Evolutionary conservation across 1,284 basidiomycete species (phyloP).

Genomic region (Leccinum angustisporum): DNA sequence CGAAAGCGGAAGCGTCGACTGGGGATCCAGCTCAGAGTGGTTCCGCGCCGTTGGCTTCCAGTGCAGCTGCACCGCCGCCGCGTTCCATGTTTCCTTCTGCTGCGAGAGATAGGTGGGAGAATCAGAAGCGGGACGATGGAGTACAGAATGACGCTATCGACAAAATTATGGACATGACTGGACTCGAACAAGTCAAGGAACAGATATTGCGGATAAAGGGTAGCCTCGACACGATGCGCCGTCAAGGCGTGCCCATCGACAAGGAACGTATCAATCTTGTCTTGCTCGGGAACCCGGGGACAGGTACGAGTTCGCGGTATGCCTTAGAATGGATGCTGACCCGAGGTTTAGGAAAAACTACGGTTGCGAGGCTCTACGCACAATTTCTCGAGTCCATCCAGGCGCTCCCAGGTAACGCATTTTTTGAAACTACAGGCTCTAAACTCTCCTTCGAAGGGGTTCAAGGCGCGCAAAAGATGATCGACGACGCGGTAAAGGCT

Average conservation of each 20-base stretch:
- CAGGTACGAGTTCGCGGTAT: conserved; percentile 40
- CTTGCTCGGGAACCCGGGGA: conserved; percentile 64
- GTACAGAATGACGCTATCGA: conserved; percentile 48
- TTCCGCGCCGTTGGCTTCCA: conserved; percentile 1
- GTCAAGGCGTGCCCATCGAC: conserved; percentile 47
- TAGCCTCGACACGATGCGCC: conserved; percentile 47
- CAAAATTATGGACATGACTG: conserved; percentile 56
- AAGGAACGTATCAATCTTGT: conserved; percentile 54
- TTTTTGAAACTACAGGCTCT: conserved; percentile 63
- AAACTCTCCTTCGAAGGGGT: conserved; percentile 58
- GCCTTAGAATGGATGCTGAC: not conserved
- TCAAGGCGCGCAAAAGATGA: conserved; percentile 45
- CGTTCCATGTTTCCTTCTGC: conserved; percentile 30
- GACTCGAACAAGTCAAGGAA: conserved; percentile 54
- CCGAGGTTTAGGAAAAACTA: conserved; percentile 57
- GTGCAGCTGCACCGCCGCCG: conserved; percentile 13
- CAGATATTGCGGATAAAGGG: conserved; percentile 50
- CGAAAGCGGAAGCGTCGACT: conserved; percentile 4
- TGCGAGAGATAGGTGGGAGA: conserved; percentile 47
- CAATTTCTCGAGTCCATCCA: conserved; percentile 56
- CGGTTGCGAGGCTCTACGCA: conserved; percentile 62
- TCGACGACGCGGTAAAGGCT: conserved; percentile 46
- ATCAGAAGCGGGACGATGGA: conserved; percentile 49
- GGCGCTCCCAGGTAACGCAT: conserved; percentile 52
- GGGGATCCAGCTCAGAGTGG: not conserved